Base-by-base conservation (phyloP, 371 early-diverging fungal genomes). In the Paraphysoderma sedebokerense region DNA sequence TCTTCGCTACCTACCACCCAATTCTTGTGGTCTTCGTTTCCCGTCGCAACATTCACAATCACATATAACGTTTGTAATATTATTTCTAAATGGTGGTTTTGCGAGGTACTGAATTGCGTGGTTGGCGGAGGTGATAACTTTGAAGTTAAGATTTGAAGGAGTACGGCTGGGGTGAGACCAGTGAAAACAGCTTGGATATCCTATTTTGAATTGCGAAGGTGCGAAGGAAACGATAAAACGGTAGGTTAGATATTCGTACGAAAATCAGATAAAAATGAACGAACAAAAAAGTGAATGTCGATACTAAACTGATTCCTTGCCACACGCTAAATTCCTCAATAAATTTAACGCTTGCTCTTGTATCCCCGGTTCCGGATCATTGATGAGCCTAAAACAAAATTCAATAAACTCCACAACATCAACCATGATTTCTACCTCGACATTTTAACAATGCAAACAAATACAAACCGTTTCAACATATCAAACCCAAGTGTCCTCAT, bases 321-420 rank as follows among this genome's bases (percentile, higher is more conserved):
- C 77, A 51, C 76, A 79, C 0, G 73, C 83, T 12, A 87, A 62
- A 54, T 90, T 90, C 11, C 91, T 63, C 0, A 87, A 61, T 22
- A 87, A 66, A 52, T 76, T 79, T 4, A 90, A 53, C 0, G 85
- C 79, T 47, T 90, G 85, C 53, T 82, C 83, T 59, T 85, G 83
- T 11, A 87, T 70, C 0, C 56, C 63, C 0, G 62, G 29, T 7
- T 77, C 74, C 3, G 56, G 47, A 44, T 86, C 84, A 46, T 77
- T 62, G 19, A 85, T 50, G 24, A 88, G 59, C 6, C 72, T 72
- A 39, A 58, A 20, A 30, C 8, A 17, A 15, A 26, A 4, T 26
- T 38, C 28, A 38, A 28, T 36, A 31, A 62, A 31, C 12, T 29
- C 17, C 15, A n/a, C n/a, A n/a, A n/a, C n/a, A n/a, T n/a, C n/a